Base-by-base conservation (phyloP, 169 alveolate species). In the Cyclospora cayetanensis region DNA sequence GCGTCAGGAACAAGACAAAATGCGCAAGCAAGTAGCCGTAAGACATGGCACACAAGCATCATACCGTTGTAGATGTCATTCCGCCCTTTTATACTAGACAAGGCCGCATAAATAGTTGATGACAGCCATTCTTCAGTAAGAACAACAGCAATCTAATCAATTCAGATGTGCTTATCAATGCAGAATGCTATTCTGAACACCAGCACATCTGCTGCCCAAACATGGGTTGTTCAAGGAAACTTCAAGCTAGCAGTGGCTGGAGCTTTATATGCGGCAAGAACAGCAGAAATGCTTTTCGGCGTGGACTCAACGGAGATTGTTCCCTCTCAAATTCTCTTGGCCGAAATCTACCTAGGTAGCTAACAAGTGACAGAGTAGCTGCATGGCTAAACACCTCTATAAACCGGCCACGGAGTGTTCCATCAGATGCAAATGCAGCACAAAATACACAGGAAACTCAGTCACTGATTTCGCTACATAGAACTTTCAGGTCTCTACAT, bases 271-370 rank as follows among this genome's bases (percentile, higher is more conserved):
- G 89, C 90, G 41, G 52, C 84, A 20, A 74, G 72, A 83, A 72
- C 84, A 52, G 88, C 93, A 20, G 82, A 70, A 43, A 72, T 31
- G 46, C 89, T 76, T 46, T 76, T 53, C 50, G 93, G 93, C 25
- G 2, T 7, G 1, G 90, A 72, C 60, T 31, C 90, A 22, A 3
- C 63, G 82, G 93, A 89, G 34, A 66, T 76, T 5, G 93, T 89
- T 50, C 74, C 85, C 4, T 42, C 93, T 11, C 77, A 89, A 4
- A 89, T 89, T 15, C 93, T 89, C 42, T 83, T 89, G 7, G 93
- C 93, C 7, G 89, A 89, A 65, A 53, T 86, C 20, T 63, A 86
- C 60, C 29, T 86, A 39, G 92, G 92, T 86, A 79, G n/a, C 89
- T 4, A n/a, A 27, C 39, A n/a, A 41, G 65, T 4, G 12, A 31